Conservation (phyloP, 2,329 filamentous ascomycete species). For the Ophiocordyceps camponoti-leonardi region DNA sequence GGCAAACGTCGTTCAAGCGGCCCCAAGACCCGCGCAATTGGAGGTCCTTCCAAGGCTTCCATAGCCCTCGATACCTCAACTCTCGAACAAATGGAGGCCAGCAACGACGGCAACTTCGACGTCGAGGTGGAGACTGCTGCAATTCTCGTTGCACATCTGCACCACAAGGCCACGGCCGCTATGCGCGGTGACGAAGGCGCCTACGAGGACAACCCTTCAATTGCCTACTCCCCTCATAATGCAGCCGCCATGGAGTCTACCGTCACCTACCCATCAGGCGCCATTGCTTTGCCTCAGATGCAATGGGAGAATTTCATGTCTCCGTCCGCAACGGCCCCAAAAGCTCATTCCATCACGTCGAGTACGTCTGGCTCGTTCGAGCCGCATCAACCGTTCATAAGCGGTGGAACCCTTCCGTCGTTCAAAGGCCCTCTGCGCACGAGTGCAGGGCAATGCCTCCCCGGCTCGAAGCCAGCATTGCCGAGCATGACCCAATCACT, state of each 20-base stretch:
- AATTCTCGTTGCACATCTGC: slow-evolving; percentile 96
- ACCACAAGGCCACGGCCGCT: slow-evolving; percentile 74
- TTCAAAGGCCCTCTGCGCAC: slow-evolving; percentile 47
- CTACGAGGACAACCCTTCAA: slow-evolving; percentile 40
- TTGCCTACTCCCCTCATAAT: slow-evolving; percentile 56
- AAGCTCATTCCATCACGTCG: slow-evolving; percentile 57
- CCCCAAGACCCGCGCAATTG: slow-evolving; percentile 47
- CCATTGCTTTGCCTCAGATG: slow-evolving; percentile 70
- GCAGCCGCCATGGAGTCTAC: slow-evolving; percentile 60
- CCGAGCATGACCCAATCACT: slow-evolving; percentile 59
- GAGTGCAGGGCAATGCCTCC: slow-evolving; percentile 45
- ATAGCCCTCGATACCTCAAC: slow-evolving; percentile 70
- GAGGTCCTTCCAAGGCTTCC: slow-evolving; percentile 55
- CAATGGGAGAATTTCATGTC: slow-evolving; percentile 85
- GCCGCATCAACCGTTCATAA: slow-evolving; percentile 44
- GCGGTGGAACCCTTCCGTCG: slow-evolving; percentile 36
- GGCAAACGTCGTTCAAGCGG: slow-evolving; percentile 66
- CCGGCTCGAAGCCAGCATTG: slow-evolving; percentile 45
- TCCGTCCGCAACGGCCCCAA: slow-evolving; percentile 49
- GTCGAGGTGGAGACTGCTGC: slow-evolving; percentile 96
- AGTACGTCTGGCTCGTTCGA: slow-evolving; percentile 51
- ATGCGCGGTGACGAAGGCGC: slow-evolving; percentile 41
- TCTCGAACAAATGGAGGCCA: slow-evolving; percentile 83
- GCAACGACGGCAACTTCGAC: slow-evolving; percentile 81
- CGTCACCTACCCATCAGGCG: slow-evolving; percentile 59